Evolutionary conservation across 2,329 filamentous ascomycete genomes (phyloP), one percentile per base, ranked within the genome.

Genomic region (Trichoderma atroviride): DNA sequence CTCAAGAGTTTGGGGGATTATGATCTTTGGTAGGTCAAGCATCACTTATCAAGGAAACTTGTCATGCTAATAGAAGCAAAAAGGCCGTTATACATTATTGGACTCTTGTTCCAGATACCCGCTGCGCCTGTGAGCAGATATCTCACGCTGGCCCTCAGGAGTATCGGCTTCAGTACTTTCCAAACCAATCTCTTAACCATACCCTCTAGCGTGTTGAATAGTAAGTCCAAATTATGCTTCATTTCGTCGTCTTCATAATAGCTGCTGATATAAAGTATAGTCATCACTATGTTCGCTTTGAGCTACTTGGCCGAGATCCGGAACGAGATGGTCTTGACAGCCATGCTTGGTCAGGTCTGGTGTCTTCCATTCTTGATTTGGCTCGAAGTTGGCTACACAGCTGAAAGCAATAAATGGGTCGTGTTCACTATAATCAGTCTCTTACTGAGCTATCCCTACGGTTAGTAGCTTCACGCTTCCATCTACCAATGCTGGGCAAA

Each of bases 1-100:
- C 86, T 83, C 81, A 76, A 87, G 50, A 81, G 83, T 2, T 72
- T 88, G 3, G 81, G 79, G 11, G 88, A 90, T 72, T 89, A 85
- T 72, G 86, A 90, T 70, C 79, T 89, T 70, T 89, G 85, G 86
- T 85, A 24, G 13, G 29, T n/a, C 5, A 37, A 33, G 1, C 6
- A 29, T 19, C 10, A 27, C 5, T 6, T 29, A 6, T 14, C 5
- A 27, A 6, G 19, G 22, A 29, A 27, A 16, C 13, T 10, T 24
- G 16, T 4, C n/a, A 33, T 62, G 33, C 43, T 47, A 35, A 47
- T 22, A 3, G 10, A 4, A 6, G 40, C 9, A 4, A 10, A 29
- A 50, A 62, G 59, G 59, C 59, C 59, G 24, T 16, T 62, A 24
- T 62, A 62, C 14, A 52, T 85, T 31, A 79, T 86, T 55, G 85